Conservation (phyloP, 257 asterid species). For the Leonotis leonurus region DNA sequence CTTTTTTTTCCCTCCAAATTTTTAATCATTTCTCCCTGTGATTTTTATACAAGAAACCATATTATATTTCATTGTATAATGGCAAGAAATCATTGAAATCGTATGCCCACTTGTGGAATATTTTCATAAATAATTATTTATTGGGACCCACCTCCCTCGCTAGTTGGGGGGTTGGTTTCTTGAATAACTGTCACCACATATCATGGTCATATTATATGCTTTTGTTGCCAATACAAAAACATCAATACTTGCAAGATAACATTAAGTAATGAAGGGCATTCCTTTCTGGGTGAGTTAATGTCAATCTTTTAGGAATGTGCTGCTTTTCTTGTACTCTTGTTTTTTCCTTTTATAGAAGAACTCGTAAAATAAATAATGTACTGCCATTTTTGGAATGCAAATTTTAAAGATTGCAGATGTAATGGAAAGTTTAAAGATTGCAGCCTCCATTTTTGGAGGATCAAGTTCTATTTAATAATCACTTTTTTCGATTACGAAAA, state of each 20-base stretch:
- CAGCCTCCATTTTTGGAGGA: background rate
- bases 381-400: slow-evolving; percentile 14
- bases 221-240: slow-evolving; percentile 32
- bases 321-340: background rate
- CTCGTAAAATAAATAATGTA: background rate
- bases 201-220: slow-evolving; percentile 33
- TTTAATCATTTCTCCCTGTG: background rate
- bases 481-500: no score
- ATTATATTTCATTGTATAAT: background rate
- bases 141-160: background rate
- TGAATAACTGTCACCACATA: slow-evolving; percentile 22
- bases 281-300: slow-evolving; percentile 19
- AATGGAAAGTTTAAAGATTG: background rate
- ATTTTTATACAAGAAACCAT: slow-evolving; percentile 9
- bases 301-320: slow-evolving; percentile 30
- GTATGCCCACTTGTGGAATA: slow-evolving; percentile 25
- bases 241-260: slow-evolving; percentile 35
- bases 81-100: slow-evolving; percentile 7
- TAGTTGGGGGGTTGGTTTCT: background rate
- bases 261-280: slow-evolving; percentile 21
- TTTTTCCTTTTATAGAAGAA: background rate
- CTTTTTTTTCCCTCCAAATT: background rate
- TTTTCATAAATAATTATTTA: background rate
- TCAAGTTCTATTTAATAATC: no score
- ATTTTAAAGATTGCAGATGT: background rate